Evolutionary conservation across 1,139 yeast genomes (phyloP), one percentile per base, ranked within the genome.

Genomic region (Protomyces lactucae-debilis): DNA sequence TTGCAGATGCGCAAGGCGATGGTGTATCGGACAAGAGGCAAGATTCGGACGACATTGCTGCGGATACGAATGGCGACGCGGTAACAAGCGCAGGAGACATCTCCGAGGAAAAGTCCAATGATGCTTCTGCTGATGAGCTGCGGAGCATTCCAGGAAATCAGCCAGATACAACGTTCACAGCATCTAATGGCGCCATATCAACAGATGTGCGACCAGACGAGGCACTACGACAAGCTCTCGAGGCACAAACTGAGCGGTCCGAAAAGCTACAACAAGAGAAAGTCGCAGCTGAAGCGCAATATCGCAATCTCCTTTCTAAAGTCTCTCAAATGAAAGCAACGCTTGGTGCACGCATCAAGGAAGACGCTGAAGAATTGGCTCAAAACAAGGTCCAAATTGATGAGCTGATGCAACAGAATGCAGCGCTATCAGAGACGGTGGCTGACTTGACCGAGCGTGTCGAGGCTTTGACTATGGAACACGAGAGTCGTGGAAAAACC

Each of bases 311-410:
- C 23, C 77, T 91, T 66, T 86, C 85, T 68, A 83, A 88, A 72
- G 78, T 93, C 39, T 83, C 95, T 1, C 84, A 88, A 1, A 90
- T 93, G 88, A 90, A 88, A 72, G 77, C 87, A 67, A 80, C 95
- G 0, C 87, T 93, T 69, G 79, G 80, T 9, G 95, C 90, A 69
- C 78, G 91, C 51, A 87, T 85, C 60, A 78, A 78, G 52, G 77
- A 85, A 0, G 84, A 83, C 69, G 74, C 78, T 2, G 76, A 75
- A 74, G 43, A 64, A 69, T 18, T 64, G 71, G 52, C 70, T 63
- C 14, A 69, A 67, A 52, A 78, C 73, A 67, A 74, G 36, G 32
- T 64, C 53, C 60, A 60, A 12, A 67, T 72, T 74, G 55, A 74
- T 67, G 51, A 65, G 55, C 70, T 79, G 25, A 73, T 71, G 4